Conservation (phyloP, 176 grass and related monocot genomes). For the Eremochloa ophiuroides region DNA sequence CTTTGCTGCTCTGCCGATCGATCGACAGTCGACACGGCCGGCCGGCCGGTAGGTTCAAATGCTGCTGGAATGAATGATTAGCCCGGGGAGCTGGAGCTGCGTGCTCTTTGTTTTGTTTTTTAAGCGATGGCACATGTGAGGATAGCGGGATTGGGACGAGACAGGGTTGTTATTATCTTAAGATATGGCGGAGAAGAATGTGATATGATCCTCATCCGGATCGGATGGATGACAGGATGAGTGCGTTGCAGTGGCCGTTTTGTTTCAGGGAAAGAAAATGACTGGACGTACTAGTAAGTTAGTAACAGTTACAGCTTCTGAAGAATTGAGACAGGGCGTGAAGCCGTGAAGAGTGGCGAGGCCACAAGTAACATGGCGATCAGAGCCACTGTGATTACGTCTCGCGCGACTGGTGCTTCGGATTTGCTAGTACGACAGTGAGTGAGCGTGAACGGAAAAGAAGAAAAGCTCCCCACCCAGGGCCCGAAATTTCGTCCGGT, state of each 20-base stretch:
- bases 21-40: neutral
- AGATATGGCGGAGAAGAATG: neutral
- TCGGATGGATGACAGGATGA: neutral
- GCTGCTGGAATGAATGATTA: slow-evolving; percentile 43
- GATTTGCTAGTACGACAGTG: neutral
- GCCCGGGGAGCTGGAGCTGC: neutral
- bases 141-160: neutral
- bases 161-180: neutral
- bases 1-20: neutral
- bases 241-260: neutral
- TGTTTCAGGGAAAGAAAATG: neutral
- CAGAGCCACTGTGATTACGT: too few species aligned
- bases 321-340: neutral
- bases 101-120: neutral
- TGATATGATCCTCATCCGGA: neutral
- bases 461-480: too few species aligned
- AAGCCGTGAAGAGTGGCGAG: neutral
- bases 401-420: neutral
- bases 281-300: neutral
- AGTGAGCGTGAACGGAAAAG: neutral
- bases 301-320: neutral
- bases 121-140: neutral
- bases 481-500: neutral
- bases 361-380: neutral
- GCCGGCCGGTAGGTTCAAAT: slow-evolving; percentile 28